These are phyloP conservation scores for Rosa multiflora DNA, from an alignment of 306 rosid genomes.

Conservation along the genomic window DNA sequence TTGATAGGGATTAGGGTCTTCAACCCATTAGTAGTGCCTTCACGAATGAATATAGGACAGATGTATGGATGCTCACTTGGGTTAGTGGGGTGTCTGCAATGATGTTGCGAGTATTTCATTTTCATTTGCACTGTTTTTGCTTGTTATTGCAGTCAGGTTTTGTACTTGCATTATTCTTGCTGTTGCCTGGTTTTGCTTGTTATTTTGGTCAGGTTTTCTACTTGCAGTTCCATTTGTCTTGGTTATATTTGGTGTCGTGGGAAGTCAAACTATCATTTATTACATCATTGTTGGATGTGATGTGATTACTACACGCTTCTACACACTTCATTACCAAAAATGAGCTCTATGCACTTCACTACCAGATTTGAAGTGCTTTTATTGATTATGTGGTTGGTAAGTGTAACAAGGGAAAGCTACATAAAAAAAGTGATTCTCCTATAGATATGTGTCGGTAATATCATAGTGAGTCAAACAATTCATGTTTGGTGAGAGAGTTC, in stretches of 20 bases:
- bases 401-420: neutral
- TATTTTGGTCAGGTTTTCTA: slow-evolving; percentile 3
- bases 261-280: neutral
- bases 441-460: neutral
- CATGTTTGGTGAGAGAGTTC: neutral
- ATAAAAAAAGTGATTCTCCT: neutral
- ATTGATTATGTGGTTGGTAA: neutral
- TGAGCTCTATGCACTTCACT: neutral
- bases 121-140: neutral
- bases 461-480: neutral
- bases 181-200: neutral
- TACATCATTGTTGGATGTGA: neutral
- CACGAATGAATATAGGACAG: neutral
- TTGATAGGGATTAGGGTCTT: neutral
- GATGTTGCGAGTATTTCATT: neutral
- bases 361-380: neutral
- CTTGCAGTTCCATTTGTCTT: neutral
- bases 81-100: neutral
- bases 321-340: neutral
- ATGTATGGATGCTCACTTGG: neutral
- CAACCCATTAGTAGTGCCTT: neutral
- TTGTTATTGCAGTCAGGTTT: neutral
- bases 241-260: neutral
- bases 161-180: neutral
- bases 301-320: neutral